A percentile compares a stretch with the other conserved stretches of the same genome.
phyloP scores from a whole-genome alignment of 2,329 filamentous ascomycete genomes.

The Sporothrix humicola region DNA sequence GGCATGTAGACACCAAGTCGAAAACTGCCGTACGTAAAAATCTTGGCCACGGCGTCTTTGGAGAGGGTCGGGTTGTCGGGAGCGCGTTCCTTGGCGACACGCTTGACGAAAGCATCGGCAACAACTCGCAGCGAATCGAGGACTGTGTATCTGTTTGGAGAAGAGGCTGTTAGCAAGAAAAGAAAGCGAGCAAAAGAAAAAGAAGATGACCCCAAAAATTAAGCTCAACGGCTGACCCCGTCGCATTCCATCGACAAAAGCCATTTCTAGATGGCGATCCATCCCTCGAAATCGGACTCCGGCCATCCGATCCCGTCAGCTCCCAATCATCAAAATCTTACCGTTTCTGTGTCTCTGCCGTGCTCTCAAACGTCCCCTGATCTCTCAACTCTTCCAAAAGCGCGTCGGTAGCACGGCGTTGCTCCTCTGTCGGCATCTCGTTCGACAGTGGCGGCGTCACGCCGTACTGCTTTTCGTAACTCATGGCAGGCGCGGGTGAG shows the following conservation, averaged over 20 bases:
- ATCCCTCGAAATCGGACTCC: neutral
- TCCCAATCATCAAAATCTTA: slow-evolving; percentile 44
- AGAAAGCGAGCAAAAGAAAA: neutral
- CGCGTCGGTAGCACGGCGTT: slow-evolving; percentile 76
- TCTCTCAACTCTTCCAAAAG: slow-evolving; percentile 83
- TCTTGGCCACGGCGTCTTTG: slow-evolving; percentile 84
- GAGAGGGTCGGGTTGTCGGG: slow-evolving; percentile 75
- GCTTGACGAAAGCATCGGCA: slow-evolving; percentile 83
- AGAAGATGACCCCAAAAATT: neutral
- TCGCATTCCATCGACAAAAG: slow-evolving; percentile 17
- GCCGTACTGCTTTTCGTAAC: slow-evolving; percentile 55
- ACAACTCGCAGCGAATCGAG: slow-evolving; percentile 78
- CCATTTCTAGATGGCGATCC: neutral
- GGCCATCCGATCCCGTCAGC: too few relatives aligned
- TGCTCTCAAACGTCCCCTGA: slow-evolving; percentile 90
- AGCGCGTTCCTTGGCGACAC: slow-evolving; percentile 75
- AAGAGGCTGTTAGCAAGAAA: too few relatives aligned
- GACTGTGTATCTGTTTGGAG: slow-evolving; percentile 65
- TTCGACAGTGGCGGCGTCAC: slow-evolving; percentile 85
- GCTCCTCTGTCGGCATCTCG: slow-evolving; percentile 74
- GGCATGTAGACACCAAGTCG: slow-evolving; percentile 92
- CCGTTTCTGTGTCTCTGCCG: slow-evolving; percentile 83
- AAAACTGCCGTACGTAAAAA: slow-evolving; percentile 97
- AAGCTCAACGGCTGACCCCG: neutral
- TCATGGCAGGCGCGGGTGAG: slow-evolving; percentile 35